Evolutionary conservation across 768 basidiomycete species (phyloP), one percentile per base, ranked within the genome.

Genomic region (Leccinellum luteum): DNA sequence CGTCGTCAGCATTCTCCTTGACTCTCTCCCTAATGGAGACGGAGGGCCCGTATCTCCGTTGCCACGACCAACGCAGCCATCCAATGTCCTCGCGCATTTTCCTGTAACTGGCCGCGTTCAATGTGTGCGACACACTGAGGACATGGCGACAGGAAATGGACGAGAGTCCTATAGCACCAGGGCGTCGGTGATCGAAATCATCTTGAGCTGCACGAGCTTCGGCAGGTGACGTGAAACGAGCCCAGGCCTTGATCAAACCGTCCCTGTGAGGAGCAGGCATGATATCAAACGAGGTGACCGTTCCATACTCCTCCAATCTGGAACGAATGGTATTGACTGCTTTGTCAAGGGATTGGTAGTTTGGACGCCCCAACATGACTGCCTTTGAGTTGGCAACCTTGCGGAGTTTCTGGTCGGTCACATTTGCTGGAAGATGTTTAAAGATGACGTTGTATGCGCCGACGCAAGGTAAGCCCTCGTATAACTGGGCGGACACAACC

Each of bases 391-490:
- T 66, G 4, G 77, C 77, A 58, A 84, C 84, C 27, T 73, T 69
- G 38, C 75, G 71, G 63, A 87, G 65, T 13, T 75, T 75, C 17
- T 76, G 67, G 21, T 78, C 69, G 1, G 66, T 73, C 1, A 76
- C 70, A 43, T 76, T 73, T 1, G 79, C 65, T 1, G 87, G 86
- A 5, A 90, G 65, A 5, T 80, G 77, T 6, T 68, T 66, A 62
- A 91, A 81, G 17, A 81, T 81, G 52, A 92, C 83, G 8, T 83
- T 90, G 64, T 80, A 81, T 0, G 70, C 67, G 3, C 82, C 85
- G 9, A 89, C 75, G 1, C 78, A 78, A 1, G 86, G 88, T 0
- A 86, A 65, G 3, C 85, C 86, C 5, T 76, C 70, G 63, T 90
- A 82, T 8, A 84, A 60, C 1, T 60, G 66, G 0, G 84, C 88